Conservation (phyloP, 1,139 yeast genomes). For the Kurtzmaniella quercitrusa region DNA sequence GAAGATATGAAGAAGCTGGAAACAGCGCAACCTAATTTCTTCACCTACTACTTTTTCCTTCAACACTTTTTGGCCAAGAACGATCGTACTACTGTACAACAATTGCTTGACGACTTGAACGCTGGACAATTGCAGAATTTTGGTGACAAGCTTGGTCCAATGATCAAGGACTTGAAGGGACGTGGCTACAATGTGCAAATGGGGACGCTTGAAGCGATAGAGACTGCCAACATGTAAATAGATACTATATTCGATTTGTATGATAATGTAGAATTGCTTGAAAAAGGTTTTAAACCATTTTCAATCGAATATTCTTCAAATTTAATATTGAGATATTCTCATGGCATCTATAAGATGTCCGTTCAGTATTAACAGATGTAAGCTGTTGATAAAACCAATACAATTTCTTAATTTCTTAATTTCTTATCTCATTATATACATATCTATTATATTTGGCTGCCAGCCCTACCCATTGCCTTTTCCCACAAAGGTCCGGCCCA, state of each 20-base stretch:
- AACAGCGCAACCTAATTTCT: conserved; percentile 44
- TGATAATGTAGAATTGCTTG: no score
- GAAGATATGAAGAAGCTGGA: conserved; percentile 22
- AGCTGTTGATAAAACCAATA: no score
- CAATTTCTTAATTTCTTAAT: no score
- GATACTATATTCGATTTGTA: no score
- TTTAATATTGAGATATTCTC: no score
- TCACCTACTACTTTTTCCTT: conserved; percentile 54
- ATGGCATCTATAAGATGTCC: no score
- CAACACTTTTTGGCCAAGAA: conserved; percentile 35
- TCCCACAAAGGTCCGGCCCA: conserved; percentile 43
- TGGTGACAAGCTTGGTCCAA: conserved; percentile 39
- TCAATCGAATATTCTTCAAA: no score
- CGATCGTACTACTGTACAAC: conserved; percentile 30
- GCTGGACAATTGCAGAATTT: conserved; percentile 22
- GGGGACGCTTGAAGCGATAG: conserved; percentile 1
- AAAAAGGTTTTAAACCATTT: no score
- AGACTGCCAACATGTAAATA: conserved; percentile 8
- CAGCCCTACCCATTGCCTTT: conserved; percentile 43
- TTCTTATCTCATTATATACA: not conserved
- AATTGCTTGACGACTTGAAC: conserved; percentile 33
- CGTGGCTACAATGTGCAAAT: conserved; percentile 8
- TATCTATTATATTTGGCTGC: conserved; percentile 2
- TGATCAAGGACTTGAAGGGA: conserved; percentile 19
- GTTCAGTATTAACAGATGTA: no score